phyloP scores from a whole-genome alignment of 768 basidiomycete species.

The Mycena alexandri region DNA sequence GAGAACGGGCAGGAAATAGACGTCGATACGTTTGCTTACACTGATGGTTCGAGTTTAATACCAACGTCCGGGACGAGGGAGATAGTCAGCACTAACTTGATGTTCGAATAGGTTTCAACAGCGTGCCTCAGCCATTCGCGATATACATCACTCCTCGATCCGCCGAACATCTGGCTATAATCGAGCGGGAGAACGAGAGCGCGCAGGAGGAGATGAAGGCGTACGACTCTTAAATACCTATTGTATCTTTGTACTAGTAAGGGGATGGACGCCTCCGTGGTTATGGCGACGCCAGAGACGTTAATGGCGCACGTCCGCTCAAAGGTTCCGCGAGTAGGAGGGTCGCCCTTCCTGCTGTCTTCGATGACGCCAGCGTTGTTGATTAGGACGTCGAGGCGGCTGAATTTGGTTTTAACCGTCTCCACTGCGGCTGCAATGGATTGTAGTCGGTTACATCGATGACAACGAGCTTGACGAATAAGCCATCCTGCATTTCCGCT shows the following conservation, averaged over 20 bases:
- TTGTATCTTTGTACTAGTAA: neutral
- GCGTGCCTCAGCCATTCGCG: conserved; percentile 30
- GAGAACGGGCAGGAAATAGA: conserved; percentile 27
- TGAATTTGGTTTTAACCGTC: conserved; percentile 23
- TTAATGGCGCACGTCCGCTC: too few relatives aligned
- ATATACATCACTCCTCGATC: conserved; percentile 33
- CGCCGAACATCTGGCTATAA: conserved; percentile 25
- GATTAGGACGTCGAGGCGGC: conserved; percentile 28
- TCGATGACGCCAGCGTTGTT: conserved; percentile 19
- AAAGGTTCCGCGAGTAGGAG: too few relatives aligned
- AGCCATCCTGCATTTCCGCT: conserved; percentile 7
- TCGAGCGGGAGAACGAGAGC: conserved; percentile 33
- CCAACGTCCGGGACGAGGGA: too few relatives aligned
- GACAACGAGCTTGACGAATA: conserved; percentile 9
- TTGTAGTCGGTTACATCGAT: too few relatives aligned
- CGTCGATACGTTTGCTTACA: conserved; percentile 37
- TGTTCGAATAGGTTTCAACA: conserved; percentile 30
- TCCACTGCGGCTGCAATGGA: conserved; percentile 29
- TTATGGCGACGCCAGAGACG: too few relatives aligned
- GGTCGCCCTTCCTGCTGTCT: too few relatives aligned
- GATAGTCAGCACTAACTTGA: neutral
- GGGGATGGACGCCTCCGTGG: too few relatives aligned
- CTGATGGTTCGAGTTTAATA: conserved; percentile 22
- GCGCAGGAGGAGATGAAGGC: conserved; percentile 36
- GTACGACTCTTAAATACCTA: conserved; percentile 23